These are phyloP conservation scores for Smittium culicis DNA, from an alignment of 371 early-diverging fungal species.

Conservation along the genomic window DNA sequence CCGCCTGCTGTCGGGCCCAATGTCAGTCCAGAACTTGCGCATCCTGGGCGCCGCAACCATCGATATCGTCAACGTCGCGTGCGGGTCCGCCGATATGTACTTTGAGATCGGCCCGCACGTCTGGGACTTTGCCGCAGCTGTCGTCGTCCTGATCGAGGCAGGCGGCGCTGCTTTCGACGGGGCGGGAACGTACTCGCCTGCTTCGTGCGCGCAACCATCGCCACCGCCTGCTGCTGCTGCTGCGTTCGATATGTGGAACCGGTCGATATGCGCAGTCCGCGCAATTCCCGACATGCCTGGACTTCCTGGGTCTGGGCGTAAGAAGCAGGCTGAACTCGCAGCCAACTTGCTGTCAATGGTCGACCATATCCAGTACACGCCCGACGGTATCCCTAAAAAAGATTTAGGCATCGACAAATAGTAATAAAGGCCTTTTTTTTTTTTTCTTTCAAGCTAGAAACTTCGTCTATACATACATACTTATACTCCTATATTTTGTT, in stretches of 20 bases:
- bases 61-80: slow-evolving; percentile 63
- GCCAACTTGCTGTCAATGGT: slow-evolving; percentile 18
- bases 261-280: slow-evolving; percentile 22
- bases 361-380: slow-evolving; percentile 19
- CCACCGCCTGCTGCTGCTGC: slow-evolving; percentile 9
- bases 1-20: slow-evolving; percentile 27
- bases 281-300: slow-evolving; percentile 19
- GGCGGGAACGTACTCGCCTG: slow-evolving; percentile 19
- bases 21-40: slow-evolving; percentile 57
- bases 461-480: no score
- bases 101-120: slow-evolving; percentile 76
- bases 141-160: slow-evolving; percentile 52
- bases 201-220: slow-evolving; percentile 11
- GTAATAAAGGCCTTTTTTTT: no score
- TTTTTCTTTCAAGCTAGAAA: no score
- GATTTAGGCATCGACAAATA: no score
- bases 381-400: no score
- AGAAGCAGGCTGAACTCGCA: slow-evolving; percentile 18
- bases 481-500: no score
- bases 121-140: slow-evolving; percentile 74
- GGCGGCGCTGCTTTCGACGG: slow-evolving; percentile 60
- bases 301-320: slow-evolving; percentile 20
- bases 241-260: slow-evolving; percentile 29
- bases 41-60: slow-evolving; percentile 68
- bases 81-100: slow-evolving; percentile 70